Evolutionary conservation across 805 yeast genomes (phyloP).

Genomic region (Yarrowia divulgata): DNA sequence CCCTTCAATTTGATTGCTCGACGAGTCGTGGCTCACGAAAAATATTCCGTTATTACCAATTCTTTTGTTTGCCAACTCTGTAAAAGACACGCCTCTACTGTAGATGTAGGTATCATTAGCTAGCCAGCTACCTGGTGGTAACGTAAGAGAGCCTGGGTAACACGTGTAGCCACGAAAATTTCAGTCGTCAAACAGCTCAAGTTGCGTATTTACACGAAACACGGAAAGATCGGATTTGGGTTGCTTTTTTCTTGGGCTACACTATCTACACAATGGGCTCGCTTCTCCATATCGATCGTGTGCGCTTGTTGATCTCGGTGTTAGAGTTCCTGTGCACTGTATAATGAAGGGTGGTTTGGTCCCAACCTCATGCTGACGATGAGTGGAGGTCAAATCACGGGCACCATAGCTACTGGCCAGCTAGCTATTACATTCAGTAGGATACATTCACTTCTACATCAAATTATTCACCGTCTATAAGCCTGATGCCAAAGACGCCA

Average conservation of each 20-base stretch:
- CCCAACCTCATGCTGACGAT: background rate
- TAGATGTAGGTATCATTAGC: too few species aligned
- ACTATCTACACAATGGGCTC: background rate
- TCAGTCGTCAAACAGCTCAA: too few species aligned
- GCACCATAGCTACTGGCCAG: too few species aligned
- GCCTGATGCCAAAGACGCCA: too few species aligned
- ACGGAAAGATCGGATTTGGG: background rate
- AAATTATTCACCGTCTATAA: too few species aligned
- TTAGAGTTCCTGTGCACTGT: slow-evolving; percentile 25
- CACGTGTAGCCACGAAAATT: too few species aligned
- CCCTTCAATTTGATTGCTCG: slow-evolving; percentile 2
- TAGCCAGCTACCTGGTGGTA: too few species aligned
- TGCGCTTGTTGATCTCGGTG: slow-evolving; percentile 16
- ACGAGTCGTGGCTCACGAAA: background rate
- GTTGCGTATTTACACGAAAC: too few species aligned
- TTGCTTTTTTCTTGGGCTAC: background rate
- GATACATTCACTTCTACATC: background rate
- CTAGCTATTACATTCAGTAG: too few species aligned
- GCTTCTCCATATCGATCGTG: slow-evolving; percentile 6
- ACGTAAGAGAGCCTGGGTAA: too few species aligned
- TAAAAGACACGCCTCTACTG: too few species aligned
- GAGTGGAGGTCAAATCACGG: too few species aligned
- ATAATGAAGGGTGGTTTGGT: slow-evolving; percentile 5
- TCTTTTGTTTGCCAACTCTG: background rate
- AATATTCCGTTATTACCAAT: background rate